A percentile compares a stretch with the other conserved stretches of the same genome.
These are phyloP conservation scores for Angomonas ambiguus DNA, from an alignment of 208 protist species.

Conservation along the genomic window DNA sequence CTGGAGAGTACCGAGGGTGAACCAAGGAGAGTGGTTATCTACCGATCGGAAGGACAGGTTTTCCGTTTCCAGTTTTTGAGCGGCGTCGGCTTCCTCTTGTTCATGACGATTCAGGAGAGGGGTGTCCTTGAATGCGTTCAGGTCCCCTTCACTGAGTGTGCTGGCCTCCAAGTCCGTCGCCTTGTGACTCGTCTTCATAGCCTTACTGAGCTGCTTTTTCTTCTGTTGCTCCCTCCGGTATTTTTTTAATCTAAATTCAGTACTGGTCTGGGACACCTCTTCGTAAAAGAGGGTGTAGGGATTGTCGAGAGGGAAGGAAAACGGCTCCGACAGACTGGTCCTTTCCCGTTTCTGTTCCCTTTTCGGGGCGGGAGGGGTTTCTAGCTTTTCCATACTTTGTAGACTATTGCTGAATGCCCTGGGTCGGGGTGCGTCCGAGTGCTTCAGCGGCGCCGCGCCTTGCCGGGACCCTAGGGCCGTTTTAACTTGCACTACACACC, in stretches of 20 bases:
- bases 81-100: background rate
- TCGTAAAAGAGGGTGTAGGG: conserved; percentile 52
- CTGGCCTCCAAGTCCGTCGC: background rate
- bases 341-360: background rate
- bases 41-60: conserved; percentile 15
- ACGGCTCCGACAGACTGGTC: background rate
- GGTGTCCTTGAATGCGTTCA: background rate
- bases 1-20: conserved; percentile 38
- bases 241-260: conserved; percentile 17
- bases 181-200: background rate
- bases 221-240: conserved; percentile 11
- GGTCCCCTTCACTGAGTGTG: background rate
- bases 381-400: background rate
- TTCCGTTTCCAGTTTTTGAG: conserved; percentile 8
- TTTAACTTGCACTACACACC: conserved; percentile 12
- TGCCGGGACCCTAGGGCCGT: background rate
- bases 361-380: background rate
- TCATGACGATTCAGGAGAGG: background rate
- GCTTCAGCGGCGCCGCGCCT: background rate
- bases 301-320: conserved; percentile 43
- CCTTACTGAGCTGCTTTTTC: background rate
- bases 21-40: conserved; percentile 14
- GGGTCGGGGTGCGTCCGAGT: background rate
- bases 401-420: background rate
- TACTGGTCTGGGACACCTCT: conserved; percentile 17